Conservation (phyloP, 805 yeast species). For the Saturnispora silvae region DNA sequence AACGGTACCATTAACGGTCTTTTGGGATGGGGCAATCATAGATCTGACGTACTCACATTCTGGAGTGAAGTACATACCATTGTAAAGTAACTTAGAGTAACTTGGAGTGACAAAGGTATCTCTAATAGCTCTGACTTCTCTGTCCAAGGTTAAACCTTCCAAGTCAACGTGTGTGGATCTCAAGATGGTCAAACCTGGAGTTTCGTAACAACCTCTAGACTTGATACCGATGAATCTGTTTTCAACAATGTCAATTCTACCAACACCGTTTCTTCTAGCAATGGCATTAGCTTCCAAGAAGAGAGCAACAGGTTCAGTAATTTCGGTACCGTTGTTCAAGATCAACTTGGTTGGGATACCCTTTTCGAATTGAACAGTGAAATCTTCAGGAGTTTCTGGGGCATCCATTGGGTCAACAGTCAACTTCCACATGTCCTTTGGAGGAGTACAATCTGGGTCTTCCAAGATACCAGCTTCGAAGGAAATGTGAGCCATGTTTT, state of each 20-base stretch:
- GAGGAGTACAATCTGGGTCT: conserved; percentile 98
- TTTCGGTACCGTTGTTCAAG: conserved; percentile 44
- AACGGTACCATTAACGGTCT: conserved; percentile 91
- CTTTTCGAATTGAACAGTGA: conserved; percentile 68
- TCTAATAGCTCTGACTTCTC: conserved; percentile 95
- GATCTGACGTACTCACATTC: conserved; percentile 93
- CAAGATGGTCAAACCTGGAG: conserved; percentile 93
- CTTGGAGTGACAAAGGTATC: conserved; percentile 91
- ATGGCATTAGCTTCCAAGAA: conserved; percentile 87
- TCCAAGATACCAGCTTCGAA: conserved; percentile 99
- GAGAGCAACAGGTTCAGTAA: conserved; percentile 83
- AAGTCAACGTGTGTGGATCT: conserved; percentile 92
- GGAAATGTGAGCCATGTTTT: conserved; percentile 97
- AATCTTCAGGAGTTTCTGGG: conserved; percentile 85
- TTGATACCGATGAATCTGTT: conserved; percentile 98
- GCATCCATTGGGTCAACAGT: conserved; percentile 95
- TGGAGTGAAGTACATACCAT: conserved; percentile 97
- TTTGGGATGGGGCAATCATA: conserved; percentile 92
- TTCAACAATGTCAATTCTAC: conserved; percentile 98
- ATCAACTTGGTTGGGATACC: conserved; percentile 82
- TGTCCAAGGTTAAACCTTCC: conserved; percentile 93
- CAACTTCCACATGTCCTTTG: conserved; percentile 99
- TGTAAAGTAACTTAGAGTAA: conserved; percentile 83
- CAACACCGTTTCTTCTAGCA: conserved; percentile 99
- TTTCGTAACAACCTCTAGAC: conserved; percentile 99